Conservation (phyloP, 805 yeast genomes). For the Candida incommunis region DNA sequence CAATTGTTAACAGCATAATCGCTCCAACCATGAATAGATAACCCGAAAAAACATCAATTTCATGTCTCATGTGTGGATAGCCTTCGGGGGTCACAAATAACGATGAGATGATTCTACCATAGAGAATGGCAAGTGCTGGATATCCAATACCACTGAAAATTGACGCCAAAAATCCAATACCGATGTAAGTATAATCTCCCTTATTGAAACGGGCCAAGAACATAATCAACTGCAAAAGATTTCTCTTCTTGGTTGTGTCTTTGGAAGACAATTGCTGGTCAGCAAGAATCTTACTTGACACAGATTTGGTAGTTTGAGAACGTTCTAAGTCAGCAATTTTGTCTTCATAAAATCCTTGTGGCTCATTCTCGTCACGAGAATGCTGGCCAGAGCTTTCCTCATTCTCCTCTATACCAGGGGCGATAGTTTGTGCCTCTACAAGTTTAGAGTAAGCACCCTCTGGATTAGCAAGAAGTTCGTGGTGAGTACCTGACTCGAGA, state of each 20-base stretch:
- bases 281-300: background rate
- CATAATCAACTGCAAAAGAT: conserved; percentile 2
- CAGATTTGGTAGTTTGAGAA: background rate
- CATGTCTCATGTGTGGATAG: conserved; percentile 9
- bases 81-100: conserved; percentile 7
- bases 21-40: conserved; percentile 23
- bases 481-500: conserved; percentile 25
- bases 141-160: conserved; percentile 12
- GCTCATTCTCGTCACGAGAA: background rate
- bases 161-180: conserved; percentile 9
- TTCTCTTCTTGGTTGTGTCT: background rate
- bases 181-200: conserved; percentile 8
- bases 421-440: conserved; percentile 19
- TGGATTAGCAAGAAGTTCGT: conserved; percentile 15
- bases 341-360: background rate
- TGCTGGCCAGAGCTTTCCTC: background rate
- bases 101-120: conserved; percentile 11
- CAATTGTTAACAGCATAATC: conserved; percentile 15
- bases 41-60: conserved; percentile 15
- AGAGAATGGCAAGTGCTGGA: conserved; percentile 12
- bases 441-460: conserved; percentile 14
- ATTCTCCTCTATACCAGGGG: background rate
- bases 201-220: conserved; percentile 7
- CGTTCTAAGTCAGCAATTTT: background rate
- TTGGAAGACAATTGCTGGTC: background rate